phyloP scores from a whole-genome alignment of 148 eudicot species.

The Heliosperma pusillum region DNA sequence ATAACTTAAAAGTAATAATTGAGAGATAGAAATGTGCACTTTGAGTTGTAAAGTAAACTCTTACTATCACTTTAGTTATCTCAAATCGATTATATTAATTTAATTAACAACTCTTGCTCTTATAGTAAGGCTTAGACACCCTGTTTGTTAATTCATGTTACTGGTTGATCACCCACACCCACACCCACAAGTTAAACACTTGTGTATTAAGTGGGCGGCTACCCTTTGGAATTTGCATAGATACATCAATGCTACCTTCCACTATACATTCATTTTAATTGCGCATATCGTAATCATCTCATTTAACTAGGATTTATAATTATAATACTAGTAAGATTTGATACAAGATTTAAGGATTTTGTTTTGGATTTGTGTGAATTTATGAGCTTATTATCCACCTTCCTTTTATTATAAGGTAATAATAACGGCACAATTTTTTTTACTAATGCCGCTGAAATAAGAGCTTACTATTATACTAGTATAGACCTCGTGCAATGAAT shows the following conservation, averaged over 20 bases:
- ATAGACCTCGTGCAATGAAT: no score
- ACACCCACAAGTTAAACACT: not conserved
- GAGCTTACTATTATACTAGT: no score
- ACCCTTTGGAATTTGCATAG: not conserved
- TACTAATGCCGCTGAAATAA: no score
- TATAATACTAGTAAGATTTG: not conserved
- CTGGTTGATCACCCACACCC: not conserved
- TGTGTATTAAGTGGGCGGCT: not conserved
- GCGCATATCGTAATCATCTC: not conserved
- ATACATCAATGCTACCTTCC: not conserved
- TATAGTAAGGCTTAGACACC: not conserved
- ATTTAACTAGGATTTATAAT: not conserved
- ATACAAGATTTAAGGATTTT: not conserved
- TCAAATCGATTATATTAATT: not conserved
- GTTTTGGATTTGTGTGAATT: no score
- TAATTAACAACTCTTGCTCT: not conserved
- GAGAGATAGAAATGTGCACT: not conserved
- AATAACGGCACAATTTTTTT: no score
- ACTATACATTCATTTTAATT: not conserved
- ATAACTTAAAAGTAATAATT: not conserved
- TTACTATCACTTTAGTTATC: conserved; percentile 13
- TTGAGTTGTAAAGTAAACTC: conserved; percentile 17
- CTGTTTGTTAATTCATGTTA: not conserved
- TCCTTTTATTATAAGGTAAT: no score
- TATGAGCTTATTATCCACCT: no score